Evolutionary conservation across 257 asterid species (phyloP).

Genomic region (Solanum tarapatanum): DNA sequence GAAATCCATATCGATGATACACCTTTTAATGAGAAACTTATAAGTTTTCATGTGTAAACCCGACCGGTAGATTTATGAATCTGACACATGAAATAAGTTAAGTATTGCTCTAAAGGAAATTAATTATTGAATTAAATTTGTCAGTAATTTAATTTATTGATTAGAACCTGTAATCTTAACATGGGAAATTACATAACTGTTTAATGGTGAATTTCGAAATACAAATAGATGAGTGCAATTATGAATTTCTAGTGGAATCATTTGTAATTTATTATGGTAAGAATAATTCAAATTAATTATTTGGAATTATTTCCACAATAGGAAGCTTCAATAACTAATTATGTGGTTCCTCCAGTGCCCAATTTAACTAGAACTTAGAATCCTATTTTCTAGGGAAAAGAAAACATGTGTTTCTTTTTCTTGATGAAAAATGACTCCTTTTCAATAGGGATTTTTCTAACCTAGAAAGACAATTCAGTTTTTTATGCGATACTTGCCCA

Average conservation of each 20-base stretch:
- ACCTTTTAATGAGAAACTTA: background rate
- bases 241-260: background rate
- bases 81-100: background rate
- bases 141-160: background rate
- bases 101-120: background rate
- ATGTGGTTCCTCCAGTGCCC: background rate
- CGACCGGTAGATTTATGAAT: too few species aligned
- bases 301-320: background rate
- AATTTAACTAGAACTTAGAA: background rate
- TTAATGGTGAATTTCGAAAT: background rate
- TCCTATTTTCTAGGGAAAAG: background rate
- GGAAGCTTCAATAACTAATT: background rate
- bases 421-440: background rate
- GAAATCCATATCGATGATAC: background rate
- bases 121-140: background rate
- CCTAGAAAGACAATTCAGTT: background rate
- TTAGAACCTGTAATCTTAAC: background rate
- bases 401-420: background rate
- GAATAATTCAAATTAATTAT: too few species aligned
- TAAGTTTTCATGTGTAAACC: background rate
- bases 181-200: background rate
- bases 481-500: too few species aligned
- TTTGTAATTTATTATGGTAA: background rate
- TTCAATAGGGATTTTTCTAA: background rate
- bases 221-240: background rate